Evolutionary conservation across 352 stramenopile genomes (phyloP).

Genomic region (Nothophytophthora sp.): DNA sequence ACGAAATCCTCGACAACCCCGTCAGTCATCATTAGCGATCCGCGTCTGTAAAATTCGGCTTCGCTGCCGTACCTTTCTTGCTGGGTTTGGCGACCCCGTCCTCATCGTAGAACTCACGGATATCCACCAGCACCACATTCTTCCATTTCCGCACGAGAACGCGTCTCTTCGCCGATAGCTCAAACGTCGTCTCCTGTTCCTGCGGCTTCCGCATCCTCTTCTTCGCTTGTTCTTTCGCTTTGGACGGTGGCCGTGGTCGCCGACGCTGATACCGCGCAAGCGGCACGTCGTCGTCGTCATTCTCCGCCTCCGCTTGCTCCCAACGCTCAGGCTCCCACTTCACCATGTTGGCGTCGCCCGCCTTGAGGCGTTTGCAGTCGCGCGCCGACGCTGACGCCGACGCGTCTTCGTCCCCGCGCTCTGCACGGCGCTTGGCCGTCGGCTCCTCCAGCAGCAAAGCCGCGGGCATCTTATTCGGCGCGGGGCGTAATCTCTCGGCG

Average conservation of each 20-base stretch:
- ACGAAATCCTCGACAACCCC: no score
- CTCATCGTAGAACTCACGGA: slow-evolving; percentile 80
- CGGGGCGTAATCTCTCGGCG: no score
- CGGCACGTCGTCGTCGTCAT: slow-evolving; percentile 14
- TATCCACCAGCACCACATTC: slow-evolving; percentile 51
- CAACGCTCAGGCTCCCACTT: slow-evolving; percentile 16
- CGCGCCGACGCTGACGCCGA: background rate
- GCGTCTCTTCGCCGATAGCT: slow-evolving; percentile 56
- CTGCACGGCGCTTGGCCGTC: slow-evolving; percentile 19
- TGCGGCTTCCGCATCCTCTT: background rate
- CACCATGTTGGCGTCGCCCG: no score
- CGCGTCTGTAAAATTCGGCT: no score
- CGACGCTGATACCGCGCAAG: no score
- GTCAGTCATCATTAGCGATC: no score
- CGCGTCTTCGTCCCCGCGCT: no score
- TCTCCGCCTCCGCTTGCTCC: slow-evolving; percentile 16
- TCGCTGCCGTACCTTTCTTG: slow-evolving; percentile 86
- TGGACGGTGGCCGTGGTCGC: no score
- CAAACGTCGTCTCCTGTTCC: slow-evolving; percentile 41
- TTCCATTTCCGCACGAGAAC: slow-evolving; percentile 68
- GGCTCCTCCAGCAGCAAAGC: no score
- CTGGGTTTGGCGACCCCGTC: slow-evolving; percentile 59
- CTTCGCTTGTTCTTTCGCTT: slow-evolving; percentile 21
- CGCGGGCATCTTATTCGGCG: no score
- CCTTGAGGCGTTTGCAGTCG: slow-evolving; percentile 21